phyloP scores from a whole-genome alignment of 345 rosid genomes.

The Hibiscus syriacus region DNA sequence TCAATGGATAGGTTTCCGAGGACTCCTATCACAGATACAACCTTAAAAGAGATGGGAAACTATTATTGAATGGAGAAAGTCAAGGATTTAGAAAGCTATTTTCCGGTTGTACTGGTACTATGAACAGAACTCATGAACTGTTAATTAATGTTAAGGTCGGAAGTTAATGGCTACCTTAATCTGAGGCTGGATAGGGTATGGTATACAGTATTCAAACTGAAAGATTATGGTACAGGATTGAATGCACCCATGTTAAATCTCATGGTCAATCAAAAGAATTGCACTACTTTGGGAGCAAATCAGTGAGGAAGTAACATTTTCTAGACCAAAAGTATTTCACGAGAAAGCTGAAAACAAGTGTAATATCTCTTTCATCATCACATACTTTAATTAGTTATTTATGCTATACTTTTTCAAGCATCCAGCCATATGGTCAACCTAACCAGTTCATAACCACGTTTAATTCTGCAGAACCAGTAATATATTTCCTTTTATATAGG shows the following conservation, averaged over 20 bases:
- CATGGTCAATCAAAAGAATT: neutral
- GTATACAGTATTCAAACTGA: neutral
- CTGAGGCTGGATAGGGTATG: neutral
- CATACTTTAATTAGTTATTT: neutral
- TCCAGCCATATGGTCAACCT: neutral
- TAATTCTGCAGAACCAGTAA: neutral
- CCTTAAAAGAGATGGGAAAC: neutral
- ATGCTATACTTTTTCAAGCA: neutral
- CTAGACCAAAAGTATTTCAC: neutral
- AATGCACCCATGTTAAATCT: neutral
- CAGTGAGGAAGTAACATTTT: too few relatives aligned
- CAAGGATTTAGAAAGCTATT: conserved; percentile 1
- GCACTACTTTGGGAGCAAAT: neutral
- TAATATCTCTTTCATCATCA: neutral
- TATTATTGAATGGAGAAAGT: neutral
- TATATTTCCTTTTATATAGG: neutral
- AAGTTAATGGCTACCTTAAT: neutral
- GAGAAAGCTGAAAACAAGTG: neutral
- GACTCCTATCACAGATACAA: neutral
- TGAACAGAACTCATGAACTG: neutral
- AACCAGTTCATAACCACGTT: neutral
- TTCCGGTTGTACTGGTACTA: neutral
- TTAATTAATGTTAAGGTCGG: neutral
- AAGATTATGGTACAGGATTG: neutral
- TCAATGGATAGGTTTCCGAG: neutral